Base-by-base conservation (phyloP, 2,329 filamentous ascomycete genomes). In the Zasmidium cellare region DNA sequence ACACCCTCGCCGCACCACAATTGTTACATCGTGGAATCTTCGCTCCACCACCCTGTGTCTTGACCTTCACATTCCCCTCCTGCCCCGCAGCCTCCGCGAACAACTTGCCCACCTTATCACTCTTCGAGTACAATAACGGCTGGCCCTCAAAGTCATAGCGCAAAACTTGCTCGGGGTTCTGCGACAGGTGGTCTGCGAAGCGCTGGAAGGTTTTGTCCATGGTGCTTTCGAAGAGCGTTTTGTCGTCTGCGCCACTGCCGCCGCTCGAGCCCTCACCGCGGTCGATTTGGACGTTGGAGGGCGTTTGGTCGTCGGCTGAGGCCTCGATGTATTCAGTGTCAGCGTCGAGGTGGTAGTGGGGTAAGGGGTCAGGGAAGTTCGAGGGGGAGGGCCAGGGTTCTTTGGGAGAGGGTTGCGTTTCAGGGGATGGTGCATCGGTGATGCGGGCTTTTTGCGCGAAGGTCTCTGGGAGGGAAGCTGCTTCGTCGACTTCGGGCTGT, bases 281-380 rank as follows among this genome's bases (percentile, higher is more conserved):
- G 35, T 67, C 66, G 38, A 59, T 47, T 41, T 70, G 72, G 24
- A 77, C 69, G 46, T 75, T 74, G 54, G 76, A 75, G 54, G 77
- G 77, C 25, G 77, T 74, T 46, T 82, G 81, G 25, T 76, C 82
- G 11, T 9, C 16, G 2, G 67, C 75, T 65, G 86, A 70, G 18
- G 75, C 72, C 61, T 91, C 90, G 23, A 97, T 83, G 3, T 89
- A 90, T 75, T 99, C 94, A 76, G 91, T 96, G 70, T 96, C 93
- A 52, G 93, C 93, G 66, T 97, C 94, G 51, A 88, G 81, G 77
- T 91, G 90, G 70, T 88, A 89, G 25, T 83, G 77, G 0, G 91
- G 88, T 75, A 92, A 97, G 0, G 91, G 80, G 1, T 79, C 60
- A 0, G 91, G 89, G 65, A 90, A 87, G 0, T 81, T 76, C 1